Percentiles rank a stretch among this genome's conserved stretches.
Conservation (phyloP, 2,329 filamentous ascomycete species). For the Colletotrichum trifolii region DNA sequence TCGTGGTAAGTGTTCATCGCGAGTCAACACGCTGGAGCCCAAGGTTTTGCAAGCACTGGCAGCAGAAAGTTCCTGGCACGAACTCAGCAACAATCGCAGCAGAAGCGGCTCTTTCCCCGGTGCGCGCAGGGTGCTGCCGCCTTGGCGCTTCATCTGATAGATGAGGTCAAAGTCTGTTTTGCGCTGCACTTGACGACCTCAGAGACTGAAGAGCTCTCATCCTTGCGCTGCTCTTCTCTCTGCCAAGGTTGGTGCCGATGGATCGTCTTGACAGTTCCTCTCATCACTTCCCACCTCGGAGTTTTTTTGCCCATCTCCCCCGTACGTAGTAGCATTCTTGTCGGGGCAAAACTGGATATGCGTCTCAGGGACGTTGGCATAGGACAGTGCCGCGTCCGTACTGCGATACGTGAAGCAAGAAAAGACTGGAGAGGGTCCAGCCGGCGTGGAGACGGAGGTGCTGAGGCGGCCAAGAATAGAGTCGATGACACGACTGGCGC, state of each 20-base stretch:
- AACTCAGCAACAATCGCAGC: not conserved
- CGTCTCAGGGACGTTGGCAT: constrained; percentile 17
- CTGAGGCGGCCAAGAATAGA: constrained; percentile 17
- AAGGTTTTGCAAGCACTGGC: constrained; percentile 9
- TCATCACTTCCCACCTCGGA: constrained; percentile 6
- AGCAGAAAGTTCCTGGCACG: constrained; percentile 7
- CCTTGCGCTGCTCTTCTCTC: constrained; percentile 16
- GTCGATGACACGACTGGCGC: constrained; percentile 4
- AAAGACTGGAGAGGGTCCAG: constrained; percentile 30
- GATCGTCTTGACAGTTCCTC: constrained; percentile 14
- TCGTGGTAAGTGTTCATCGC: not conserved
- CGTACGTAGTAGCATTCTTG: constrained; percentile 6
- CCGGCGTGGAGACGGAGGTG: not conserved
- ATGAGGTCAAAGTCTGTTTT: constrained; percentile 17
- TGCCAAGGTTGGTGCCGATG: constrained; percentile 19
- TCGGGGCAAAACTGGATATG: constrained; percentile 16
- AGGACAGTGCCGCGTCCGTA: not conserved
- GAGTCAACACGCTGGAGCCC: not conserved
- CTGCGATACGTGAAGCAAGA: constrained; percentile 19
- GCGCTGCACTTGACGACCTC: constrained; percentile 1
- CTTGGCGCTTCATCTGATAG: constrained; percentile 36
- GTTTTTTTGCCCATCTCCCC: constrained; percentile 15
- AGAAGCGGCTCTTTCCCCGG: constrained; percentile 25
- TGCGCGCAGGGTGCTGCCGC: constrained; percentile 30
- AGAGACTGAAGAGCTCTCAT: constrained; percentile 7